Evolutionary conservation across 179 eudicot species (phyloP).

Genomic region (Actinidia chinensis): DNA sequence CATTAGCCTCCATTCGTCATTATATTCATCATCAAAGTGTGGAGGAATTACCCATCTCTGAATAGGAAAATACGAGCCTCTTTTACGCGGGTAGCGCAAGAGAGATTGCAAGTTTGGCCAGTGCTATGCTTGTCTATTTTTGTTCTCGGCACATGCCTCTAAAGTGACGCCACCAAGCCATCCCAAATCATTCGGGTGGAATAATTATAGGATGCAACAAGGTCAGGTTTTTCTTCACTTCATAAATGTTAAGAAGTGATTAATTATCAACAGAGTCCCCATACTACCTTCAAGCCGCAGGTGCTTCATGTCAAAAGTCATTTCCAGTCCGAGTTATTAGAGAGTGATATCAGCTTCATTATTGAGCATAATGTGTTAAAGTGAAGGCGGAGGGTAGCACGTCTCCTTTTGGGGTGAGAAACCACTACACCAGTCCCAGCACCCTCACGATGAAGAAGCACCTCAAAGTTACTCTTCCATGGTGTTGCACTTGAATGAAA

Average conservation of each 20-base stretch:
- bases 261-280: constrained; percentile 16
- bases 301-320: background rate
- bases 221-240: constrained; percentile 7
- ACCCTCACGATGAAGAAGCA: no score
- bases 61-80: background rate
- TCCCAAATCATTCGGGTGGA: background rate
- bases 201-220: background rate
- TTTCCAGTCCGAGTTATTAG: constrained; percentile 5
- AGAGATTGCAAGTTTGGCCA: background rate
- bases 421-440: no score
- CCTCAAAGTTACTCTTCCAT: no score
- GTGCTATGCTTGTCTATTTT: background rate
- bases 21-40: no score
- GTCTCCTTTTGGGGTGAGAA: no score
- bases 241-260: background rate
- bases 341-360: no score
- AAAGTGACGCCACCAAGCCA: no score
- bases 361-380: no score
- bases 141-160: background rate
- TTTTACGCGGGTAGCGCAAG: background rate
- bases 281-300: background rate
- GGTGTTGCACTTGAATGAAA: background rate
- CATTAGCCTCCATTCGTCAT: background rate
- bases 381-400: no score
- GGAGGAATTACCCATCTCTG: constrained; percentile 1